Evolutionary conservation across 345 rosid species (phyloP).

Genomic region (Lepidium didymum): DNA sequence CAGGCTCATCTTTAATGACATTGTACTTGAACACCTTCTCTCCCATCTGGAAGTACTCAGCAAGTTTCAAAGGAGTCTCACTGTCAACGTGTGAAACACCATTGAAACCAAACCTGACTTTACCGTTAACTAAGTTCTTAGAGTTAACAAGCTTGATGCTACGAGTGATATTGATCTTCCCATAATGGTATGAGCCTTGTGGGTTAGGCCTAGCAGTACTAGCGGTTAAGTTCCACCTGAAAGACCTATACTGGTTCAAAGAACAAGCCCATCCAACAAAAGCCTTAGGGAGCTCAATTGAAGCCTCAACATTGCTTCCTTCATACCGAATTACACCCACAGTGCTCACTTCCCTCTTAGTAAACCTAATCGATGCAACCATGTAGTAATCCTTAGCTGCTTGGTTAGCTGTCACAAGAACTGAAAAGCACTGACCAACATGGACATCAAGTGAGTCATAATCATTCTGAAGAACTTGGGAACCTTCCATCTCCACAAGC

Average conservation of each 20-base stretch:
- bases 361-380: conserved; percentile 55
- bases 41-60: conserved; percentile 41
- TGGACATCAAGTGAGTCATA: conserved; percentile 61
- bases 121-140: conserved; percentile 28
- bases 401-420: conserved; percentile 50
- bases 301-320: conserved; percentile 35
- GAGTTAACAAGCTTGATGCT: conserved; percentile 50
- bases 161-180: conserved; percentile 52
- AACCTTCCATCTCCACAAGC: conserved; percentile 69
- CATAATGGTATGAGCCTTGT: conserved; percentile 67
- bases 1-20: conserved; percentile 36
- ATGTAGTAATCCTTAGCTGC: conserved; percentile 48
- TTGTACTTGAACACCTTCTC: conserved; percentile 55
- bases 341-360: conserved; percentile 24
- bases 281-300: conserved; percentile 36
- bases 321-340: conserved; percentile 42
- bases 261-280: conserved; percentile 69
- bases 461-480: conserved; percentile 44
- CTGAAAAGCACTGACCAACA: conserved; percentile 52
- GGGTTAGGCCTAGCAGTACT: conserved; percentile 73
- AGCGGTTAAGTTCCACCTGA: conserved; percentile 66
- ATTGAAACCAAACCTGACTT: conserved; percentile 49
- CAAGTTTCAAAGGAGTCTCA: conserved; percentile 50
- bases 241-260: conserved; percentile 54
- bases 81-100: conserved; percentile 51